Evolutionary conservation across 1,284 basidiomycete species (phyloP).

Genomic region (Cryptococcus amylolentus): DNA sequence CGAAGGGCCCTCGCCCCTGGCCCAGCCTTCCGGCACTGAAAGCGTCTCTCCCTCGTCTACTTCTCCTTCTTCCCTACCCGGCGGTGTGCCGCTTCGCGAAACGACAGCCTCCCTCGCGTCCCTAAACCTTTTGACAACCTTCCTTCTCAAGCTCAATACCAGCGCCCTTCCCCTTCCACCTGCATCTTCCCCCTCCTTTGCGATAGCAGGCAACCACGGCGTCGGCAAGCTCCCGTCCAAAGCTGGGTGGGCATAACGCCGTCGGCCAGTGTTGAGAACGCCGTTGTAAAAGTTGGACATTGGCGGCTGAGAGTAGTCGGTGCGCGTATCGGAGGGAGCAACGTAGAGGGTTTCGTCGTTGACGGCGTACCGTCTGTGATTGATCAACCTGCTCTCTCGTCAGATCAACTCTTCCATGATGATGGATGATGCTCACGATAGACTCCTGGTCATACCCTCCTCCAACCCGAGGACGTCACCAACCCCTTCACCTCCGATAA

Average conservation of each 20-base stretch:
- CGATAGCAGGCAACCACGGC: conserved; percentile 87
- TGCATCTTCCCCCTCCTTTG: conserved; percentile 53
- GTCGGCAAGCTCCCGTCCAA: conserved; percentile 79
- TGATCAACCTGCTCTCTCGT: conserved; percentile 61
- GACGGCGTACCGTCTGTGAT: conserved; percentile 76
- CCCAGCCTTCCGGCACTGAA: conserved; percentile 28
- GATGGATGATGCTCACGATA: conserved; percentile 57
- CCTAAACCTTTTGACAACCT: conserved; percentile 42
- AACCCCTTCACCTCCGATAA: conserved; percentile 75
- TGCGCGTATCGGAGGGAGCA: conserved; percentile 81
- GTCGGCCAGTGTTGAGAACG: conserved; percentile 68
- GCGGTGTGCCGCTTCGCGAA: neutral
- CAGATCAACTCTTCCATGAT: too few relatives aligned
- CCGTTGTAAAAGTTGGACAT: conserved; percentile 90
- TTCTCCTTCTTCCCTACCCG: conserved; percentile 1
- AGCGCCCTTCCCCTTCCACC: conserved; percentile 28
- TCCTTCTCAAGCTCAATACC: conserved; percentile 40
- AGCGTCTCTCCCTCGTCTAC: neutral
- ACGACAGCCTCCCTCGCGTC: conserved; percentile 30
- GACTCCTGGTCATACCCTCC: conserved; percentile 70
- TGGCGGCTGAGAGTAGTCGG: conserved; percentile 91
- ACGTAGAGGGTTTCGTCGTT: conserved; percentile 94
- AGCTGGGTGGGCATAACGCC: conserved; percentile 84
- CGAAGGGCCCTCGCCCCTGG: conserved; percentile 3
- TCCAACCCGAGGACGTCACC: conserved; percentile 61